These are phyloP conservation scores for Aureobasidium sp. DNA, from an alignment of 2,329 filamentous ascomycete species.

Conservation along the genomic window DNA sequence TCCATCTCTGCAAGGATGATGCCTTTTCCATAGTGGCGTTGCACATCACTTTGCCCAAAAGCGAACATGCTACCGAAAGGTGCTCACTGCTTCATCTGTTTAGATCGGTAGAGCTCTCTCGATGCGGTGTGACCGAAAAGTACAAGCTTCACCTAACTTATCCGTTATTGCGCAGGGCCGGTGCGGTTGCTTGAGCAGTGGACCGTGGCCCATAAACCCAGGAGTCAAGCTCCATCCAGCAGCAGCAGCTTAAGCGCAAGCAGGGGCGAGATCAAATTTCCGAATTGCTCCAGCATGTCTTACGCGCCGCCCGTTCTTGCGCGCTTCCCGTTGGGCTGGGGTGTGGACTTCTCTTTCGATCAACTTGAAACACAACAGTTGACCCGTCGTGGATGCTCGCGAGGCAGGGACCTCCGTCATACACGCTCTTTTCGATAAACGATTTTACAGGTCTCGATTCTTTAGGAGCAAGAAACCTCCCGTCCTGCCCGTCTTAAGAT, in stretches of 20 bases:
- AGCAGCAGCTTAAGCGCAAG: constrained; percentile 8
- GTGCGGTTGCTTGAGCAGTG: constrained; percentile 13
- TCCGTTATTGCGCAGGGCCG: constrained; percentile 9
- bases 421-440: constrained; percentile 12
- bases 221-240: neutral
- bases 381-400: constrained; percentile 1
- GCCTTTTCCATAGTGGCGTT: neutral
- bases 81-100: neutral
- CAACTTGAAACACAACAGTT: constrained; percentile 14
- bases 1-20: constrained; percentile 9
- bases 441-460: constrained; percentile 9
- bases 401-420: neutral
- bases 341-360: constrained; percentile 9
- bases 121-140: neutral
- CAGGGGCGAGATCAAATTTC: constrained; percentile 12
- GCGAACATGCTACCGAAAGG: constrained; percentile 6
- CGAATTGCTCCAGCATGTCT: neutral
- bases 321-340: constrained; percentile 9
- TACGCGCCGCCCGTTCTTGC: constrained; percentile 10
- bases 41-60: constrained; percentile 11
- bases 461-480: neutral
- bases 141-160: neutral
- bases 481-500: constrained; percentile 1
- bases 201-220: neutral
- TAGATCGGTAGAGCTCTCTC: neutral